Evolutionary conservation across 1,284 basidiomycete genomes (phyloP).

Genomic region (Dichomitus squalens): DNA sequence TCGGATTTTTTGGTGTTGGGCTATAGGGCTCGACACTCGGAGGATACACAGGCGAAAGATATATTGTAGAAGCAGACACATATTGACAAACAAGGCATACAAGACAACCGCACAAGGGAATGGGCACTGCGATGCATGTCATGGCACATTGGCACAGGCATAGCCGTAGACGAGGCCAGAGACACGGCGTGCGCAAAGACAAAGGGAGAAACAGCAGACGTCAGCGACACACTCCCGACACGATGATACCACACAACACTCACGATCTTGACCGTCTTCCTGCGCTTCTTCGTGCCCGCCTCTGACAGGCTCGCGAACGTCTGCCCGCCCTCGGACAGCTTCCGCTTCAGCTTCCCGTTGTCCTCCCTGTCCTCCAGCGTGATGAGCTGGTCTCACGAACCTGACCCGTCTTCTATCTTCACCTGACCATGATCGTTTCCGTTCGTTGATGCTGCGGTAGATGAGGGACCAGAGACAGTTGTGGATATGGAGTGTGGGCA

Average conservation of each 20-base stretch:
- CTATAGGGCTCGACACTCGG: too few species aligned
- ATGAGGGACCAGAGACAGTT: slow-evolving; percentile 22
- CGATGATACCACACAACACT: slow-evolving; percentile 21
- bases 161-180: not conserved
- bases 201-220: not conserved
- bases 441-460: not conserved
- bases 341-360: slow-evolving; percentile 33
- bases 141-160: too few species aligned
- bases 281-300: slow-evolving; percentile 53
- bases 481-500: slow-evolving; percentile 22
- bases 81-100: too few species aligned
- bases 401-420: slow-evolving; percentile 45
- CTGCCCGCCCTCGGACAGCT: slow-evolving; percentile 22
- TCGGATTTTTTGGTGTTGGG: too few species aligned
- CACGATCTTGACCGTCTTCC: slow-evolving; percentile 68
- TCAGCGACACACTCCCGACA: not conserved
- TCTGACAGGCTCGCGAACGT: slow-evolving; percentile 15
- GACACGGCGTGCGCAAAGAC: slow-evolving; percentile 15
- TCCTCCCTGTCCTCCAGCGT: slow-evolving; percentile 43
- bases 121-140: slow-evolving; percentile 44
- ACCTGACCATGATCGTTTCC: slow-evolving; percentile 8
- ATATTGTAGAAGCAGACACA: too few species aligned
- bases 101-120: too few species aligned
- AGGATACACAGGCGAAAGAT: too few species aligned
- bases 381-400: slow-evolving; percentile 53